Evolutionary conservation across 1,284 basidiomycete species (phyloP), one percentile per base, ranked within the genome.

Genomic region (Cryptococcus hybrid): DNA sequence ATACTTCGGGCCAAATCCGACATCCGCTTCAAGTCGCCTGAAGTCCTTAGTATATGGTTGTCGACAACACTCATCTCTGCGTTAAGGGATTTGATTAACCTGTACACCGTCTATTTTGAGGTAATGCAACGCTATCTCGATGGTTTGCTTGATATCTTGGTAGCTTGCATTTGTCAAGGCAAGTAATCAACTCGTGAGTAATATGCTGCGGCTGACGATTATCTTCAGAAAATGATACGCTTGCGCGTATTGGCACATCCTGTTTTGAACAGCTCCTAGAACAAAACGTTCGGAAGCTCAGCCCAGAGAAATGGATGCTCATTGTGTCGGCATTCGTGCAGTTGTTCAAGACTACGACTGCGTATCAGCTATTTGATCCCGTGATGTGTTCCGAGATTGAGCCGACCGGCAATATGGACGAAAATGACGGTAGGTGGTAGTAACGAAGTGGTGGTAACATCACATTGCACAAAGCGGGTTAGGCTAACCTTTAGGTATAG

Each of bases 41-140:
- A 99, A 74, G 96, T 99, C 69, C 96, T 98, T 92, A 96, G 92
- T 68, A 94, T 99, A 12, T 99, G 96, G 96, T 80, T 99, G 49
- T 97, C 93, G 46, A 98, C 96, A 7, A 99, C 96, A 1, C 94
- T 99, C 88, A 98, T 99, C 56, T 95, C 99, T 74, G 96, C 96
- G 1, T 82, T 99, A 56, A 86, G 96, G 39, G 92, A 98, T 77
- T 82, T 99, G 62, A 90, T 99, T 61, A 92, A 96, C 72, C 84
- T 99, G 18, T 99, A 96, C 78, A 96, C 96, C 1, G 91, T 86
- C 79, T 96, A 93, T 80, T 99, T 98, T 75, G 89, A 92, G 61
- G 93, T 88, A 9, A 78, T 99, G 66, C 92, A 95, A 70, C 84
- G 88, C 47, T 89, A 91, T 77, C 81, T 99, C 54, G 92, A 97